Conservation (phyloP, 192 early-diverging fungal genomes). For the Coemansia sp. region DNA sequence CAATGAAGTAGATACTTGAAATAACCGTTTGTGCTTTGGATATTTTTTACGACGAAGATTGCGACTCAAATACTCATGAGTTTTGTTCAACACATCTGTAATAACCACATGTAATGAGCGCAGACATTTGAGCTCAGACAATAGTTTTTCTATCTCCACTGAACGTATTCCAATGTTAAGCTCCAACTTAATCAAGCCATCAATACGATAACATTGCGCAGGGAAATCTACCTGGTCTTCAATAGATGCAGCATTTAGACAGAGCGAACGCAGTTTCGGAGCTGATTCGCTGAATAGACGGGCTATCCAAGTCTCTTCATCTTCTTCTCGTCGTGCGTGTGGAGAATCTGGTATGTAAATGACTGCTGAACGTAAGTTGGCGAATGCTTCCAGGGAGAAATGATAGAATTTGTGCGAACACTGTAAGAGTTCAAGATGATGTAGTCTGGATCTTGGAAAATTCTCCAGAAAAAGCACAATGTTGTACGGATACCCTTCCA, state of each 20-base stretch:
- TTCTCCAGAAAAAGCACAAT: slow-evolving; percentile 30
- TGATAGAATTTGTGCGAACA: slow-evolving; percentile 15
- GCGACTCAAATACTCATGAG: slow-evolving; percentile 40
- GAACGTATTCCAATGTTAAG: slow-evolving; percentile 22
- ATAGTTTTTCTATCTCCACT: slow-evolving; percentile 29
- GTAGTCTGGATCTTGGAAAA: slow-evolving; percentile 35
- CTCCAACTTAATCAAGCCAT: slow-evolving; percentile 9
- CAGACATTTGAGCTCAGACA: slow-evolving; percentile 10
- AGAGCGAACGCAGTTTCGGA: slow-evolving; percentile 8
- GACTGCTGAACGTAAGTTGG: background rate
- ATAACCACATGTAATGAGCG: slow-evolving; percentile 15
- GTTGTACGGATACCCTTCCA: slow-evolving; percentile 28
- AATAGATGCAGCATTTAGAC: background rate
- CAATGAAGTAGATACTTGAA: slow-evolving; percentile 11
- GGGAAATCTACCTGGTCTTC: slow-evolving; percentile 17
- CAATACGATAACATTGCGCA: background rate
- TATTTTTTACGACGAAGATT: slow-evolving; percentile 22
- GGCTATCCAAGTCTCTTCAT: slow-evolving; percentile 21
- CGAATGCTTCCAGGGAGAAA: slow-evolving; percentile 18
- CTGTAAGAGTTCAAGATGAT: slow-evolving; percentile 12
- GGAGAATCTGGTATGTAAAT: slow-evolving; percentile 18
- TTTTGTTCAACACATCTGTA: slow-evolving; percentile 17
- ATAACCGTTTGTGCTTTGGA: background rate
- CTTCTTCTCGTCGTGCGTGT: slow-evolving; percentile 2
- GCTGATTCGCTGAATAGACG: background rate